phyloP scores from a whole-genome alignment of 2,329 filamentous ascomycete species.

The Zopfia rhizophila region DNA sequence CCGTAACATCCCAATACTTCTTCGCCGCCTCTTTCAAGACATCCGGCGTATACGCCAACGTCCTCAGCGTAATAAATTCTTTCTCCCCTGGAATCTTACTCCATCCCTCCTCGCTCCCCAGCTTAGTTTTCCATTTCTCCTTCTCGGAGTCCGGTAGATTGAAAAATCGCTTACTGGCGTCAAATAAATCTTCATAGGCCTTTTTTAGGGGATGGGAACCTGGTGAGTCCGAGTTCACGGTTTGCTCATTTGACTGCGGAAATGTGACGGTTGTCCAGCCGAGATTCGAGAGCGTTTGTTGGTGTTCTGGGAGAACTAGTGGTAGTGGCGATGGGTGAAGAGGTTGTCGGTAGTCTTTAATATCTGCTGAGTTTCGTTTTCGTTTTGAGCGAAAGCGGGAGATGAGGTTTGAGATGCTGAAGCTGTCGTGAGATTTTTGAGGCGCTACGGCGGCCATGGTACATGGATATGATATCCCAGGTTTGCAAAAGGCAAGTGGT shows the following conservation, averaged over 20 bases:
- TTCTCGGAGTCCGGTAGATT: constrained; percentile 36
- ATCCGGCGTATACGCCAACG: constrained; percentile 43
- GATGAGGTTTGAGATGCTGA: constrained; percentile 43
- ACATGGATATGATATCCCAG: no score
- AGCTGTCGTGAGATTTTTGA: constrained; percentile 21
- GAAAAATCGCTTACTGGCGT: constrained; percentile 46
- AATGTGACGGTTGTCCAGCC: constrained; percentile 51
- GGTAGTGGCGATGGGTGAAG: constrained; percentile 38
- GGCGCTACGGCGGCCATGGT: constrained; percentile 34
- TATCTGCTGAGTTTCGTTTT: constrained; percentile 8
- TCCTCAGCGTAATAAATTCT: constrained; percentile 51
- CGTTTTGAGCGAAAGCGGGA: constrained; percentile 37
- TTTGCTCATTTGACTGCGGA: constrained; percentile 17
- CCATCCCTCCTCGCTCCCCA: constrained; percentile 51
- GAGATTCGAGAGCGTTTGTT: constrained; percentile 40
- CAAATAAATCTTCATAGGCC: constrained; percentile 42
- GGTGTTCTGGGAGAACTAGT: constrained; percentile 45
- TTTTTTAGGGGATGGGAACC: constrained; percentile 40
- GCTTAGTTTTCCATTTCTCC: constrained; percentile 41
- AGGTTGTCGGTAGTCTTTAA: constrained; percentile 30
- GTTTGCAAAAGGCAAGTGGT: no score
- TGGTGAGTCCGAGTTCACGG: constrained; percentile 11
- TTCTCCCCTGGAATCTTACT: constrained; percentile 48
- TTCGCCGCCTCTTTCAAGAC: constrained; percentile 41
- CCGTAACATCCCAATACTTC: constrained; percentile 46